These are phyloP conservation scores for Trametes pubescens DNA, from an alignment of 1,284 basidiomycete species.

Conservation along the genomic window DNA sequence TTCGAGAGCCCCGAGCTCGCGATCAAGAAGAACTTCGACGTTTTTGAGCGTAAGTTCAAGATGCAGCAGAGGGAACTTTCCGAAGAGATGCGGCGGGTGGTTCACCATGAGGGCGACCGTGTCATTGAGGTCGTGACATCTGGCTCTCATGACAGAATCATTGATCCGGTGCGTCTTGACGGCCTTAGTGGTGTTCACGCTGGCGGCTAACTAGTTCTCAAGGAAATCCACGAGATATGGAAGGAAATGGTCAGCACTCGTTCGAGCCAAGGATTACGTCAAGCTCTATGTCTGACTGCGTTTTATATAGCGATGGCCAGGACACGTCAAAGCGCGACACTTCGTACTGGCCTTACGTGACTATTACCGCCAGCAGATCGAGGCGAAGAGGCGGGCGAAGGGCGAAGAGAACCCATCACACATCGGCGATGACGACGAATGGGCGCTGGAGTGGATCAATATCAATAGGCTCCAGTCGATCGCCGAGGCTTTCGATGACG, in stretches of 20 bases:
- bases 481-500: conserved; percentile 57
- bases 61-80: conserved; percentile 39
- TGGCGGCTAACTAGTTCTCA: conserved; percentile 4
- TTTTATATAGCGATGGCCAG: conserved; percentile 43
- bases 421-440: conserved; percentile 46
- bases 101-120: conserved; percentile 37
- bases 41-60: conserved; percentile 43
- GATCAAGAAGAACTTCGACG: conserved; percentile 37
- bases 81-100: conserved; percentile 33
- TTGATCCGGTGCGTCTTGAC: conserved; percentile 32
- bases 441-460: conserved; percentile 54
- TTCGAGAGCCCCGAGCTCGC: conserved; percentile 26
- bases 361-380: conserved; percentile 41
- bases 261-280: background rate
- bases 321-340: conserved; percentile 45
- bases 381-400: conserved; percentile 13
- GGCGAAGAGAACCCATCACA: conserved; percentile 33
- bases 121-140: conserved; percentile 37
- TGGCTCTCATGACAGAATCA: conserved; percentile 40
- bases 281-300: background rate
- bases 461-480: conserved; percentile 51
- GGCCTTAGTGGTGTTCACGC: too few species aligned
- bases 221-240: conserved; percentile 38
- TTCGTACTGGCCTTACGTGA: conserved; percentile 48
- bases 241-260: conserved; percentile 38